Conservation (phyloP, 2,329 filamentous ascomycete species). For the Mollisia scopiformis region DNA sequence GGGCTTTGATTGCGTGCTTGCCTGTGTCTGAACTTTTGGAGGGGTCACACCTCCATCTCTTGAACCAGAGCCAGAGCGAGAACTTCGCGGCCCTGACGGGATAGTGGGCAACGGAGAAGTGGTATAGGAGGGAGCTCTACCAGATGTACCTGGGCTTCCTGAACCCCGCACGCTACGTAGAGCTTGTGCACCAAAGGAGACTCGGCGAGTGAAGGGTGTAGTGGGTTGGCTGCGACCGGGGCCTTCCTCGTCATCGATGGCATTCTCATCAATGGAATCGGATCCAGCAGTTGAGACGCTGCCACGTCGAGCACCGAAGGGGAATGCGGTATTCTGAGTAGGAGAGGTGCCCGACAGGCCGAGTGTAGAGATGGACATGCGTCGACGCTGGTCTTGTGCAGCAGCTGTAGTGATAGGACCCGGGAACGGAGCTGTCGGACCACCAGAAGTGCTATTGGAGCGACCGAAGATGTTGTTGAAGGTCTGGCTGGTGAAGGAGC, state of each 20-base stretch:
- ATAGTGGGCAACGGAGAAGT: constrained; percentile 32
- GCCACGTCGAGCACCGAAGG: constrained; percentile 60
- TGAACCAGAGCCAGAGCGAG: constrained; percentile 19
- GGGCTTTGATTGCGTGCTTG: constrained; percentile 59
- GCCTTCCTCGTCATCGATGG: constrained; percentile 68
- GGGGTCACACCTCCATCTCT: constrained; percentile 31
- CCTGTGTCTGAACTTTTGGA: constrained; percentile 44
- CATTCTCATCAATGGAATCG: constrained; percentile 71
- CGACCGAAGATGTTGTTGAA: constrained; percentile 56
- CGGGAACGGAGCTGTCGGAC: constrained; percentile 49
- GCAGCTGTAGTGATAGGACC: constrained; percentile 51
- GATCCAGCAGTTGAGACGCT: constrained; percentile 72
- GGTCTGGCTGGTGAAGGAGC: constrained; percentile 46
- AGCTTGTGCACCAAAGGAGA: constrained; percentile 88
- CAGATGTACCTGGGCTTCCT: constrained; percentile 33
- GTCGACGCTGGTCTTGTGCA: constrained; percentile 62
- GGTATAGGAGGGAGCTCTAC: constrained; percentile 37
- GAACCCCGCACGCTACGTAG: constrained; percentile 40
- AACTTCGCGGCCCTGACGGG: constrained; percentile 30
- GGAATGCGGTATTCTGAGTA: constrained; percentile 52
- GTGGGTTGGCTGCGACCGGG: constrained; percentile 60
- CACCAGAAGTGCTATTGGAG: constrained; percentile 50
- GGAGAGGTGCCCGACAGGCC: constrained; percentile 74
- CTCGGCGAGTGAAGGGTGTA: constrained; percentile 79
- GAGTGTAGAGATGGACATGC: constrained; percentile 74